phyloP scores from a whole-genome alignment of 139 green algal genomes.

The Eudorina sp. region DNA sequence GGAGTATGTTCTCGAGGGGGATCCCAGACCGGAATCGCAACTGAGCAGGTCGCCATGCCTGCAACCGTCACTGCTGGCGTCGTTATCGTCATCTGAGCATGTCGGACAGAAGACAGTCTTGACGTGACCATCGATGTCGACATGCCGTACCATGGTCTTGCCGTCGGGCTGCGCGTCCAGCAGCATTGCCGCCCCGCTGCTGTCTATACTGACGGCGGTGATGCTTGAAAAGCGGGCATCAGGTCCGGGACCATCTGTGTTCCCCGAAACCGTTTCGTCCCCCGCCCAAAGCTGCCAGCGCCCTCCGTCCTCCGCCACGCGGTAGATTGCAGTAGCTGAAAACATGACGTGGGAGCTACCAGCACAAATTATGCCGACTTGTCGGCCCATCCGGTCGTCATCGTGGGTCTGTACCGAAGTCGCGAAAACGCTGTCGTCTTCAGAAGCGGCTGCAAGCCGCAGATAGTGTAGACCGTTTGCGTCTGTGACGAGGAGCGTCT shows the following conservation, averaged over 20 bases:
- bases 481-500: slow-evolving; percentile 1
- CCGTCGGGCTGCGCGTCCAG: slow-evolving; percentile 5
- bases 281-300: not conserved
- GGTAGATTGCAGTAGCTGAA: slow-evolving; percentile 6
- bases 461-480: not conserved
- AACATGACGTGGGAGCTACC: not conserved
- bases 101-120: not conserved
- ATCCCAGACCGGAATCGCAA: not conserved
- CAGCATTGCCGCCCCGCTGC: not conserved
- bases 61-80: not conserved
- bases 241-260: not conserved
- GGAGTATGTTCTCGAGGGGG: not conserved
- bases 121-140: not conserved
- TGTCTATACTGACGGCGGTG: not conserved
- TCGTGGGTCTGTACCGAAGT: not conserved
- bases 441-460: not conserved
- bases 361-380: not conserved
- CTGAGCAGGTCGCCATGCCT: not conserved
- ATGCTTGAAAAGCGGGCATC: slow-evolving; percentile 18
- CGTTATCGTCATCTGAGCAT: not conserved
- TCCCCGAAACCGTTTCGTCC: not conserved
- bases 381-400: not conserved
- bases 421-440: not conserved
- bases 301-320: not conserved
- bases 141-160: not conserved